Base-by-base conservation (phyloP, 1,139 yeast genomes). In the Torulaspora globosa region DNA sequence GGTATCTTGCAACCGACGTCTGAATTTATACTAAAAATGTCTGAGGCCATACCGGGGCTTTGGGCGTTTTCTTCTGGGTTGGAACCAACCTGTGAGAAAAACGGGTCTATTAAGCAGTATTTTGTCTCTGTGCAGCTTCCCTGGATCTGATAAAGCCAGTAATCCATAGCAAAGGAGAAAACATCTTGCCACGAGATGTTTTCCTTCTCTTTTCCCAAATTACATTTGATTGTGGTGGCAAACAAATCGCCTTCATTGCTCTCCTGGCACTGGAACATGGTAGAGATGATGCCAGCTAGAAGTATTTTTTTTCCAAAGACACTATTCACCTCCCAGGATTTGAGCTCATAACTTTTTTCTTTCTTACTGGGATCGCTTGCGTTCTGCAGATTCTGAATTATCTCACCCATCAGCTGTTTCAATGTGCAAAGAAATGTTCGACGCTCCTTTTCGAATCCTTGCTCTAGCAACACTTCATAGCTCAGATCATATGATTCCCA, bases 261-360 rank as follows among this genome's bases (percentile, higher is more conserved):
- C 41, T 84, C 92, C 60, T 84, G 90, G 77, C 85, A 77, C 66
- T 84, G 87, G 56, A 77, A 73, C 76, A 83, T 73, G 18, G 85
- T 72, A 1, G 90, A 80, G 39, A 83, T 69, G 43, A 86, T 65
- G 0, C 95, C 95, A 2, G 88, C 82, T 23, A 85, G 67, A 30
- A 86, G 62, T 3, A 84, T 77, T 53, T 81, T 79, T 46, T 80
- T 75, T 2, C 89, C 86, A 63, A 85, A 62, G 19, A 61, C 47
- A 44, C 68, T 59, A 15, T 51, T 43, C 16, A 53, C 51, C 12
- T 47, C 43, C 43, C 53, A 50, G 12, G 38, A 26, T 32, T 11
- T 44, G 27, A 24, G 34, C 18, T 30, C 28, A 9, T 5, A 15
- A 18, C 26, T 18, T 16, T 45, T 30, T 5, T 27, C 35, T n/a